Evolutionary conservation across 2,329 filamentous ascomycete genomes (phyloP), one percentile per base, ranked within the genome.

Genomic region (Aspergillus fumigatus): DNA sequence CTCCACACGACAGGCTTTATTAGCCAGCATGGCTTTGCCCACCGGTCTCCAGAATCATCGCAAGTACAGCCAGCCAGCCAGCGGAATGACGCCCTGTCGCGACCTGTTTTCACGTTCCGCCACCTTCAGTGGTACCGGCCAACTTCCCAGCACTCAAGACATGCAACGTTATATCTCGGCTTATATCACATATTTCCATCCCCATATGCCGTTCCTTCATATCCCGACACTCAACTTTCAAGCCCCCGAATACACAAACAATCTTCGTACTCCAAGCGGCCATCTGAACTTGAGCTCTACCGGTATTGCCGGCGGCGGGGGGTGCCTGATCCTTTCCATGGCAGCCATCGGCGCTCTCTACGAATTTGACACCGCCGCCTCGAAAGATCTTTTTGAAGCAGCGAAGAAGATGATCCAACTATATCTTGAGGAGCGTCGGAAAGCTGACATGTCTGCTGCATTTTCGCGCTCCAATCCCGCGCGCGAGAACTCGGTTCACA

Each of bases 371-470:
- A 85, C 87, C 57, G 80, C 82, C 27, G 84, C 88, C 54, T 95
- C 92, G 25, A 89, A 88, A 70, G 89, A 95, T 49, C 76, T 99
- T 7, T 97, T 97, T 67, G 90, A 96, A 64, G 88, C 92, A 70
- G 90, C 92, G 50, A 97, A 97, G 79, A 95, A 92, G 76, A 91
- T 96, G 88, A 95, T 97, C 56, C 88, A 93, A 61, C 81, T 92
- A 59, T 96, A 96, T 70, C 83, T 99, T 35, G 93, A 97, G 72
- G 92, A 96, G 72, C 84, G 92, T 56, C 86, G 92, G 62, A 93
- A 92, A 72, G 88, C 89, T 53, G 92, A 95, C 69, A 87, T 95
- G 71, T 82, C 82, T 23, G 81, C 82, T 47, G 81, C 81, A 4
- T 74, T 84, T 25, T 83, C 79, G 52, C 81, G 82, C 6, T 76